phyloP scores from a whole-genome alignment of 1,284 basidiomycete genomes.

The Ceratobasidium sp. region DNA sequence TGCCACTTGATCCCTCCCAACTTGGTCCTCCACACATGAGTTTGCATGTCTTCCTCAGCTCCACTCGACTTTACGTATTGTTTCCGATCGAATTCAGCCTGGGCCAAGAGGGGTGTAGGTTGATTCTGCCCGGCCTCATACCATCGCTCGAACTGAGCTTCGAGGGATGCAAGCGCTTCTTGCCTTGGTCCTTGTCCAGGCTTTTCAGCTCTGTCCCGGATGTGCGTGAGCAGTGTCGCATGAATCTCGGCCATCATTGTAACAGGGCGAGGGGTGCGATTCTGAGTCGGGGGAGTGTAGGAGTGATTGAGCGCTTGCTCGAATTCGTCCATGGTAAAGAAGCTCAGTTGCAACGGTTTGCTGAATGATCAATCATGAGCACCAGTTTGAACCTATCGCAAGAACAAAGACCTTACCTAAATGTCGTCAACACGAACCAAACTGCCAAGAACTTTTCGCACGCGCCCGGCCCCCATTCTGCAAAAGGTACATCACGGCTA shows the following conservation, averaged over 20 bases:
- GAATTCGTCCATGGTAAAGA: conserved; percentile 93
- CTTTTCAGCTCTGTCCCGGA: conserved; percentile 47
- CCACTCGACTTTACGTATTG: conserved; percentile 43
- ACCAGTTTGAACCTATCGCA: background rate
- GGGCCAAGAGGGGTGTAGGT: no score
- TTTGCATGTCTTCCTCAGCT: conserved; percentile 54
- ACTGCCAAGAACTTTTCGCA: conserved; percentile 88
- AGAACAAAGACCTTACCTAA: conserved; percentile 68
- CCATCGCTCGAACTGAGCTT: conserved; percentile 54
- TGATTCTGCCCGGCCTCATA: no score
- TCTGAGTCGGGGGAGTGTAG: conserved; percentile 41
- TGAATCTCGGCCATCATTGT: conserved; percentile 87
- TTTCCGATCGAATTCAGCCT: conserved; percentile 23
- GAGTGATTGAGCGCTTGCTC: conserved; percentile 84
- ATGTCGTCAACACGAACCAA: conserved; percentile 93
- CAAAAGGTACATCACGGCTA: conserved; percentile 70
- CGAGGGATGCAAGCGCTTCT: background rate
- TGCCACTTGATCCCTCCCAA: conserved; percentile 49
- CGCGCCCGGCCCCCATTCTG: conserved; percentile 56
- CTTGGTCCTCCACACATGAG: conserved; percentile 53
- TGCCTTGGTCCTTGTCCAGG: conserved; percentile 20
- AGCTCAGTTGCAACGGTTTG: conserved; percentile 86
- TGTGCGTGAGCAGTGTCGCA: conserved; percentile 62
- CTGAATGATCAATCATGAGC: conserved; percentile 52
- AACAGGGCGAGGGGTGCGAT: conserved; percentile 72